phyloP scores from a whole-genome alignment of 805 yeast genomes.

The Candida insectalens region DNA sequence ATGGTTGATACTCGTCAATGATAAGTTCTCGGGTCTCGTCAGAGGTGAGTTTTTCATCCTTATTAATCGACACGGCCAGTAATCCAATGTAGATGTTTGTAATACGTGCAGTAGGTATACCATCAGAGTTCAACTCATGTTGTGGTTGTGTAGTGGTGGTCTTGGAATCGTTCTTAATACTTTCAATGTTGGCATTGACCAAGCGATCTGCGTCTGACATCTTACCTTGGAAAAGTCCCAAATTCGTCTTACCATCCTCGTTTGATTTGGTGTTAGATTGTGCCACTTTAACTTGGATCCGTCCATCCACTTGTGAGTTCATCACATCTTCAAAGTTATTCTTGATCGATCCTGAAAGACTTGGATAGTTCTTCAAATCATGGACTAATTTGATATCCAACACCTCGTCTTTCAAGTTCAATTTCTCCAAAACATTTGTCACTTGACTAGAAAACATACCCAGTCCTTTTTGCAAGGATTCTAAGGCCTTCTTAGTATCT shows the following conservation, averaged over 20 bases:
- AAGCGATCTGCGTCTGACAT: conserved; percentile 79
- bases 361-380: conserved; percentile 48
- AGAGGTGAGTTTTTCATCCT: conserved; percentile 10
- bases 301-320: conserved; percentile 67
- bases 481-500: conserved; percentile 23
- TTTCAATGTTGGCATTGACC: conserved; percentile 78
- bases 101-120: conserved; percentile 7
- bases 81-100: conserved; percentile 24
- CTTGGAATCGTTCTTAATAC: conserved; percentile 24
- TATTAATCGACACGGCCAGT: conserved; percentile 20
- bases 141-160: neutral
- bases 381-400: conserved; percentile 57
- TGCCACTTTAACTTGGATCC: conserved; percentile 50
- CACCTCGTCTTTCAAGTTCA: conserved; percentile 36
- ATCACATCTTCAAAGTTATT: conserved; percentile 52
- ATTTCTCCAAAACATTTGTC: conserved; percentile 28
- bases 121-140: neutral
- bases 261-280: conserved; percentile 32
- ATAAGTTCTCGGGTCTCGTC: conserved; percentile 22
- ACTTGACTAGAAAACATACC: conserved; percentile 22
- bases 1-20: conserved; percentile 37
- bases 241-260: conserved; percentile 23
- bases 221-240: conserved; percentile 71
- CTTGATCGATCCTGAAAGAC: conserved; percentile 37
- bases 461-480: conserved; percentile 27